A percentile compares a stretch with the other conserved stretches of the same genome.
Conservation (phyloP, 2,329 filamentous ascomycete genomes). For the Venturia asperata region DNA sequence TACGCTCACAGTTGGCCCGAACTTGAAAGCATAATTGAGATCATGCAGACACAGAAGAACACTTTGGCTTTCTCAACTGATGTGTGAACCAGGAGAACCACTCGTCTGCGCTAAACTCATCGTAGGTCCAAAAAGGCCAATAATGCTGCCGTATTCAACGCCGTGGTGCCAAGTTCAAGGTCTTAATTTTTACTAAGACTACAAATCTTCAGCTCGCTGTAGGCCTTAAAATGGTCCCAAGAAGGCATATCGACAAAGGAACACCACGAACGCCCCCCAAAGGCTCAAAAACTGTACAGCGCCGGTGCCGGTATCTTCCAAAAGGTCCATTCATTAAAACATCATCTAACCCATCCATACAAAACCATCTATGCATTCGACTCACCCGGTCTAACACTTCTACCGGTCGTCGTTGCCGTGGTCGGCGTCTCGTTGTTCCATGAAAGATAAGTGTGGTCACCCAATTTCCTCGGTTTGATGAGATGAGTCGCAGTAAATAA, state of each 20-base stretch:
- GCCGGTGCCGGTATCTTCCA: neutral
- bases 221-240: neutral
- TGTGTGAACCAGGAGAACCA: no score
- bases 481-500: constrained; percentile 87
- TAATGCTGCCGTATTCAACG: no score
- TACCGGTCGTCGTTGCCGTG: constrained; percentile 46
- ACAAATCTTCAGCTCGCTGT: neutral
- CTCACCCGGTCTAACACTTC: constrained; percentile 32
- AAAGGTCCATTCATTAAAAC: neutral
- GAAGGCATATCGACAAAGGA: neutral
- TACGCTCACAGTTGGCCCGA: no score
- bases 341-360: neutral
- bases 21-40: no score
- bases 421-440: constrained; percentile 74
- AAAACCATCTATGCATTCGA: neutral
- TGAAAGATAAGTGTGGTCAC: constrained; percentile 93
- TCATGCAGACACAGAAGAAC: no score
- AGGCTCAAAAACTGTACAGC: neutral
- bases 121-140: no score
- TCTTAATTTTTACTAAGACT: neutral
- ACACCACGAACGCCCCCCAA: constrained; percentile 4
- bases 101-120: no score
- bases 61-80: no score
- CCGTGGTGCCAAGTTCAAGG: neutral
- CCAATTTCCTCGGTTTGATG: constrained; percentile 90